A percentile compares a stretch with the other conserved stretches of the same genome.
Evolutionary conservation across 2,329 filamentous ascomycete genomes (phyloP).

Genomic region (Fusarium aywerte): DNA sequence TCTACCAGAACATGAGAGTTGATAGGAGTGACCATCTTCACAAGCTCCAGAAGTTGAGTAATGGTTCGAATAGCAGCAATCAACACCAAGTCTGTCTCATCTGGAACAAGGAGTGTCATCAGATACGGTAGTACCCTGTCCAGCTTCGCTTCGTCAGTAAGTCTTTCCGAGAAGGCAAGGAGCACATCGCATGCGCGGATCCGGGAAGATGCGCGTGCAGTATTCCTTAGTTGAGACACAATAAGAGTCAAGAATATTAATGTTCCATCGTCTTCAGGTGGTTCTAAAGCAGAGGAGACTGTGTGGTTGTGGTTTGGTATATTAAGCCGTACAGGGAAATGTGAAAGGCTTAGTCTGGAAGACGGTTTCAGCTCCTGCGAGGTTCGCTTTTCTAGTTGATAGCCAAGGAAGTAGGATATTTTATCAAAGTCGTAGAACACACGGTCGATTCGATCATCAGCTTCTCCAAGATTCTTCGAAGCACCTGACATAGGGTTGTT

Average conservation of each 20-base stretch:
- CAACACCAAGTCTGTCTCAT: constrained; percentile 85
- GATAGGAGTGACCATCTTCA: constrained; percentile 85
- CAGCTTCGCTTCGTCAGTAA: constrained; percentile 95
- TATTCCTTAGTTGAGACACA: constrained; percentile 88
- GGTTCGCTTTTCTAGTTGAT: constrained; percentile 63
- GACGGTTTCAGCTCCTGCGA: constrained; percentile 43
- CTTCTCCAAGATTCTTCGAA: constrained; percentile 78
- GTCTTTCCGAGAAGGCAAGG: constrained; percentile 86
- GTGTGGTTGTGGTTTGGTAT: constrained; percentile 86
- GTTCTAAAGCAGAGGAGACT: constrained; percentile 68
- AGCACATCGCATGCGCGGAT: constrained; percentile 91
- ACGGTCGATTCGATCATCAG: constrained; percentile 92
- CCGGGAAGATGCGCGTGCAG: constrained; percentile 86
- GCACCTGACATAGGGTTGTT: constrained; percentile 76
- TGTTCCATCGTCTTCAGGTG: constrained; percentile 84
- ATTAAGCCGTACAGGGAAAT: constrained; percentile 85
- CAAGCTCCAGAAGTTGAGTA: constrained; percentile 87
- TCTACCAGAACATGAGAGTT: constrained; percentile 77
- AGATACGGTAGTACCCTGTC: constrained; percentile 93
- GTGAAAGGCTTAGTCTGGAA: constrained; percentile 63
- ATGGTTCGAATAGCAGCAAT: constrained; percentile 87
- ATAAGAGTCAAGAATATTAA: constrained; percentile 91
- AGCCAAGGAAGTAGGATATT: constrained; percentile 92
- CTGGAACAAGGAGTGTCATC: constrained; percentile 78
- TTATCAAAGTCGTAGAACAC: constrained; percentile 97